Evolutionary conservation across 106 monocot genomes (phyloP).

Genomic region (Allium fistulosum): DNA sequence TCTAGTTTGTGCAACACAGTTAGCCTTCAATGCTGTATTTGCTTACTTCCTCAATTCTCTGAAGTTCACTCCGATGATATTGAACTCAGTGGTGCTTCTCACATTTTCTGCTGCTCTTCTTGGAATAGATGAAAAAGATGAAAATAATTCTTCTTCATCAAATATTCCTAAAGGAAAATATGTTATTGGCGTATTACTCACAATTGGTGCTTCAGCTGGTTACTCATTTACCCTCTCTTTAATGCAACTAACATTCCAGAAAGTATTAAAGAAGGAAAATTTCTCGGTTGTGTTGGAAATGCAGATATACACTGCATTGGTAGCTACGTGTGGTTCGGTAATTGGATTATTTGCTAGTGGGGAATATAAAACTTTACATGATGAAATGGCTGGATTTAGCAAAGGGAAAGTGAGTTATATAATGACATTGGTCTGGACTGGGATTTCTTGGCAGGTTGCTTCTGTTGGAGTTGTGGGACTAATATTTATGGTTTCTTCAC

Average conservation of each 20-base stretch:
- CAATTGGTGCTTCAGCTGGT: slow-evolving; percentile 19
- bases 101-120: slow-evolving; percentile 32
- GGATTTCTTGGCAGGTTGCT: slow-evolving; percentile 22
- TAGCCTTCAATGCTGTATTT: slow-evolving; percentile 30
- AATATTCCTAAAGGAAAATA: slow-evolving; percentile 9
- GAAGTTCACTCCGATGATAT: slow-evolving; percentile 25
- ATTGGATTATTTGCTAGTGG: slow-evolving; percentile 26
- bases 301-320: slow-evolving; percentile 8
- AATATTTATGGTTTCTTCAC: slow-evolving; percentile 27
- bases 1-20: slow-evolving; percentile 24
- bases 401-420: slow-evolving; percentile 23
- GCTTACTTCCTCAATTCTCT: slow-evolving; percentile 30
- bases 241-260: slow-evolving; percentile 27
- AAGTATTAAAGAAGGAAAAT: slow-evolving; percentile 18
- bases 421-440: slow-evolving; percentile 27
- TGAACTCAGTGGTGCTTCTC: slow-evolving; percentile 34
- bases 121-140: slow-evolving; percentile 4
- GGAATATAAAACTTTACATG: slow-evolving; percentile 18
- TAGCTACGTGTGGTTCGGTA: slow-evolving; percentile 8
- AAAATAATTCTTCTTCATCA: neutral
- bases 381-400: slow-evolving; percentile 12
- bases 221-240: slow-evolving; percentile 22
- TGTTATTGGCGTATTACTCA: slow-evolving; percentile 14
- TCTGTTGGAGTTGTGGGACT: slow-evolving; percentile 21
- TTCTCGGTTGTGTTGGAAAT: slow-evolving; percentile 24